These are phyloP conservation scores for Pholiota microspora DNA, from an alignment of 768 basidiomycete genomes.

Conservation along the genomic window DNA sequence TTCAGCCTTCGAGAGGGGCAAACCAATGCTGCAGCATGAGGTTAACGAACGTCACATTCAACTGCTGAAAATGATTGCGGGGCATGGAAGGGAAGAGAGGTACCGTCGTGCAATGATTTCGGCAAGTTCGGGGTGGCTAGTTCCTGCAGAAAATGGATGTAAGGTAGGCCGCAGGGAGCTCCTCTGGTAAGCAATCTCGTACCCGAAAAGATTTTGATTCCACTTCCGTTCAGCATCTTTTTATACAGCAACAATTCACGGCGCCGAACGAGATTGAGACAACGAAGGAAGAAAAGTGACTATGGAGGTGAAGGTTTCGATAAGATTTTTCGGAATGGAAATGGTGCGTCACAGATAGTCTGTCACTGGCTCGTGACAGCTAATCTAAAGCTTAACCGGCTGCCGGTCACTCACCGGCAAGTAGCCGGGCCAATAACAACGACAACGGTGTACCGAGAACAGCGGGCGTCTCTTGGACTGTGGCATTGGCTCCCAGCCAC, in stretches of 20 bases:
- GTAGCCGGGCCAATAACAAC: conserved; percentile 2
- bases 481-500: too few species aligned
- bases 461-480: too few species aligned
- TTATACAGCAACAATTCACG: background rate
- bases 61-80: conserved; percentile 14
- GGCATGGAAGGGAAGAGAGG: conserved; percentile 23
- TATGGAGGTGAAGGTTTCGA: conserved; percentile 4
- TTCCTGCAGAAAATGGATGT: conserved; percentile 51
- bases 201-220: conserved; percentile 61
- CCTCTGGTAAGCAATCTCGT: conserved; percentile 11
- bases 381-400: background rate
- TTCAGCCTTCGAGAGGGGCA: conserved; percentile 84
- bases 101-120: conserved; percentile 93
- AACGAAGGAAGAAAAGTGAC: background rate
- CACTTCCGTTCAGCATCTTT: conserved; percentile 52
- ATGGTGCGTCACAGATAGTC: conserved; percentile 9
- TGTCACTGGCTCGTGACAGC: conserved; percentile 12
- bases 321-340: conserved; percentile 18
- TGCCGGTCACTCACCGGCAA: conserved; percentile 3
- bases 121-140: conserved; percentile 93
- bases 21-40: conserved; percentile 66
- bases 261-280: conserved; percentile 19
- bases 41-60: conserved; percentile 20
- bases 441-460: too few species aligned
- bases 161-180: background rate